Evolutionary conservation across 768 basidiomycete species (phyloP).

Genomic region (Boletus reticuloceps): DNA sequence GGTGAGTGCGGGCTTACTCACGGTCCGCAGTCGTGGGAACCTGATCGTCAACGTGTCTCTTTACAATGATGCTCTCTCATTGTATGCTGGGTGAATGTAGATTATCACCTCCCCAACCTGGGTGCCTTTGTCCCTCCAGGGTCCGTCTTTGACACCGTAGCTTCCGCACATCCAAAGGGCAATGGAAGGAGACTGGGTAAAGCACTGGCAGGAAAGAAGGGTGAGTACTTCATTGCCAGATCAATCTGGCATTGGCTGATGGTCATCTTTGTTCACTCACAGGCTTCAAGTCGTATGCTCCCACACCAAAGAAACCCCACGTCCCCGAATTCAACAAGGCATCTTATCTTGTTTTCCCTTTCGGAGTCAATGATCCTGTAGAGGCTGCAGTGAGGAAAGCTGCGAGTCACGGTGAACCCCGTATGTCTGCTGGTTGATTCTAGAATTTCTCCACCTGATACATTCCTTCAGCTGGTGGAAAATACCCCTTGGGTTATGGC

Average conservation of each 20-base stretch:
- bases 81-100: constrained; percentile 1
- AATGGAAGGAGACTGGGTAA: constrained; percentile 13
- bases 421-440: constrained; percentile 4
- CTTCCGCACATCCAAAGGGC: background rate
- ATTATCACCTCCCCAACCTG: constrained; percentile 21
- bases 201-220: constrained; percentile 12
- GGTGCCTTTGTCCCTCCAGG: constrained; percentile 26
- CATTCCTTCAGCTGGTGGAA: background rate
- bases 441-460: background rate
- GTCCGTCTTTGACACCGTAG: constrained; percentile 14
- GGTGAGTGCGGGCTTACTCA: constrained; percentile 14
- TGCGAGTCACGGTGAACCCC: constrained; percentile 5
- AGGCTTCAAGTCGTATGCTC: constrained; percentile 9
- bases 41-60: constrained; percentile 3
- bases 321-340: constrained; percentile 33
- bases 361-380: constrained; percentile 84
- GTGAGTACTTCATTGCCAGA: background rate
- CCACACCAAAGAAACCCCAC: constrained; percentile 9
- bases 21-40: background rate
- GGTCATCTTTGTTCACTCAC: background rate
- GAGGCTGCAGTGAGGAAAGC: constrained; percentile 39
- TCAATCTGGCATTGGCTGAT: background rate
- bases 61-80: background rate
- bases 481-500: constrained; percentile 22
- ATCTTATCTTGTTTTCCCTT: constrained; percentile 68